Evolutionary conservation across 176 grass and related monocot species (phyloP).

Genomic region (Melocanna baccifera): DNA sequence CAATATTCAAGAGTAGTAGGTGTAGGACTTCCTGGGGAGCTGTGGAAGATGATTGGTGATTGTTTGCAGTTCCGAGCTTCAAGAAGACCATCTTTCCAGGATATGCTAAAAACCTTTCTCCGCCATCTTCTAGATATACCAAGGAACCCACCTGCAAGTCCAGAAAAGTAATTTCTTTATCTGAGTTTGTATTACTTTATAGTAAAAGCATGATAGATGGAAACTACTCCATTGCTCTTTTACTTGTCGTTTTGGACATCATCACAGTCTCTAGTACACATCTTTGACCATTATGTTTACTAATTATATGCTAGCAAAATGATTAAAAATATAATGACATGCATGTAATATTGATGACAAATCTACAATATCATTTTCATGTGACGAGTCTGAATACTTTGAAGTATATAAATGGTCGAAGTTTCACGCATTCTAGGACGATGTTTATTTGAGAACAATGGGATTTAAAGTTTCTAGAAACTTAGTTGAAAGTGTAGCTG

Average conservation of each 20-base stretch:
- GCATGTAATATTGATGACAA: neutral
- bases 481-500: constrained; percentile 9
- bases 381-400: neutral
- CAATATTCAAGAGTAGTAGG: constrained; percentile 97
- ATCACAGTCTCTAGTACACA: neutral
- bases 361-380: neutral
- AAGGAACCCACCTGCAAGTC: constrained; percentile 80
- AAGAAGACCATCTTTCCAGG: constrained; percentile 88
- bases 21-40: constrained; percentile 90
- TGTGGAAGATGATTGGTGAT: constrained; percentile 99
- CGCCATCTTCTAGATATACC: constrained; percentile 93
- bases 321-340: neutral
- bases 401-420: neutral
- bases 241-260: neutral
- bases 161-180: constrained; percentile 70
- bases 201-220: constrained; percentile 9
- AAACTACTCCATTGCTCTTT: neutral
- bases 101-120: constrained; percentile 96
- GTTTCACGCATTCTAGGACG: neutral
- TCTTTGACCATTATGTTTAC: neutral
- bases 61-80: constrained; percentile 80
- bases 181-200: constrained; percentile 23
- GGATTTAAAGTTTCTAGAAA: constrained; percentile 14
- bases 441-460: neutral
- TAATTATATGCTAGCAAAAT: neutral